phyloP scores from a whole-genome alignment of 495 filamentous ascomycete species.

The Penicillium argentinense region DNA sequence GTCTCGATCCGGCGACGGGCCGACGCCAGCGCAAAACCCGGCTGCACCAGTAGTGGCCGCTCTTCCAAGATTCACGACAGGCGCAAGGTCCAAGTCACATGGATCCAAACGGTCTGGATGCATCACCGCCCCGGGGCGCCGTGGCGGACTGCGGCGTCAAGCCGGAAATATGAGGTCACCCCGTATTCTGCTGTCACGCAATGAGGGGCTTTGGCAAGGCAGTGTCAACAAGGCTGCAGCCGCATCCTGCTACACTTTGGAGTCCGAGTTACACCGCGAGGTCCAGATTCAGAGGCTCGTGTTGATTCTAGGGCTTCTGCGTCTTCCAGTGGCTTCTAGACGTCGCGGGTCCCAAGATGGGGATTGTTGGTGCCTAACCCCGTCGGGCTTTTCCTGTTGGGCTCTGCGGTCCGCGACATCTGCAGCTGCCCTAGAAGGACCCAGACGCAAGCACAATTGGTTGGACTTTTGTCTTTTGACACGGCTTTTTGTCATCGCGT shows the following conservation, averaged over 20 bases:
- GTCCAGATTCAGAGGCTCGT: constrained; percentile 3
- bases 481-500: background rate
- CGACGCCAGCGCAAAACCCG: background rate
- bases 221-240: background rate
- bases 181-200: too few species aligned
- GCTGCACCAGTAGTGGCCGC: background rate
- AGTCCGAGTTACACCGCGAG: too few species aligned
- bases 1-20: background rate
- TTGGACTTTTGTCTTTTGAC: background rate
- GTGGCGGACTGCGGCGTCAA: too few species aligned
- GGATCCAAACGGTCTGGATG: background rate
- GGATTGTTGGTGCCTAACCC: constrained; percentile 1
- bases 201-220: too few species aligned
- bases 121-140: background rate
- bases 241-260: too few species aligned
- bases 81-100: background rate
- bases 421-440: constrained; percentile 5
- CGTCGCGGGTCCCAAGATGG: background rate
- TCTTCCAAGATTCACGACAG: background rate
- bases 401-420: constrained; percentile 5
- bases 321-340: constrained; percentile 3
- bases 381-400: too few species aligned
- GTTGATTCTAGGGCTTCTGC: constrained; percentile 3
- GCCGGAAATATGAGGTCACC: constrained; percentile 4
- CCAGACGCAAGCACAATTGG: too few species aligned